Evolutionary conservation across 2,329 filamentous ascomycete genomes (phyloP).

Genomic region (Microdochium paspali): DNA sequence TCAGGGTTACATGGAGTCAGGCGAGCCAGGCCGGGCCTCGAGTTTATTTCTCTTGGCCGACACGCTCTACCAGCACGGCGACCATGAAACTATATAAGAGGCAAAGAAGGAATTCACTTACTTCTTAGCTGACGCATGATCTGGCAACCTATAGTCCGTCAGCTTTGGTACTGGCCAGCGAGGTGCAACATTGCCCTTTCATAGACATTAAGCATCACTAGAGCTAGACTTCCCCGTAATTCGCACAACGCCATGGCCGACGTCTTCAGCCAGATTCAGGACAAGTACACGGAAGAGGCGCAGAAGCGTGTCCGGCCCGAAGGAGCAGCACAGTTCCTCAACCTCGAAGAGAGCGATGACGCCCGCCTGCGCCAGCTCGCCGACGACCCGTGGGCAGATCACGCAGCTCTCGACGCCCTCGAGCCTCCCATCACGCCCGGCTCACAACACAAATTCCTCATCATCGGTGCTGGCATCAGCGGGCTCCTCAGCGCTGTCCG

Average conservation of each 20-base stretch:
- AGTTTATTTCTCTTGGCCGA: no score
- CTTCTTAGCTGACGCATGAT: no score
- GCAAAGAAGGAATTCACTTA: no score
- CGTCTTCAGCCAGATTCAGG: constrained; percentile 12
- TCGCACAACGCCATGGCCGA: background rate
- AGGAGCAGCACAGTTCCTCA: constrained; percentile 13
- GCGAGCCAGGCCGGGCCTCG: no score
- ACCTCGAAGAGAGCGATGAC: constrained; percentile 11
- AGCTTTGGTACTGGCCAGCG: no score
- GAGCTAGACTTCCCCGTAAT: background rate
- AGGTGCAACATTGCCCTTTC: no score
- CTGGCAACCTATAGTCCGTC: no score
- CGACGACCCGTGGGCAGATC: constrained; percentile 19
- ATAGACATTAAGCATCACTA: background rate
- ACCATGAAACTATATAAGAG: no score
- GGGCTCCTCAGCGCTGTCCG: constrained; percentile 15
- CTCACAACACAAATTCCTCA: constrained; percentile 16
- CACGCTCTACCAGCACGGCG: no score
- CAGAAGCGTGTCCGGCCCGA: constrained; percentile 18
- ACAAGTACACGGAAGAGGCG: constrained; percentile 16
- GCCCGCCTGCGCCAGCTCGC: constrained; percentile 17
- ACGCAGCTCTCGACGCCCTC: constrained; percentile 16
- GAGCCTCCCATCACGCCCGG: constrained; percentile 10
- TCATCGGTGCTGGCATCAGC: constrained; percentile 16
- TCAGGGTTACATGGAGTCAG: no score